Evolutionary conservation across 1,284 basidiomycete genomes (phyloP), one percentile per base, ranked within the genome.

Genomic region (Ceratobasidium sp.): DNA sequence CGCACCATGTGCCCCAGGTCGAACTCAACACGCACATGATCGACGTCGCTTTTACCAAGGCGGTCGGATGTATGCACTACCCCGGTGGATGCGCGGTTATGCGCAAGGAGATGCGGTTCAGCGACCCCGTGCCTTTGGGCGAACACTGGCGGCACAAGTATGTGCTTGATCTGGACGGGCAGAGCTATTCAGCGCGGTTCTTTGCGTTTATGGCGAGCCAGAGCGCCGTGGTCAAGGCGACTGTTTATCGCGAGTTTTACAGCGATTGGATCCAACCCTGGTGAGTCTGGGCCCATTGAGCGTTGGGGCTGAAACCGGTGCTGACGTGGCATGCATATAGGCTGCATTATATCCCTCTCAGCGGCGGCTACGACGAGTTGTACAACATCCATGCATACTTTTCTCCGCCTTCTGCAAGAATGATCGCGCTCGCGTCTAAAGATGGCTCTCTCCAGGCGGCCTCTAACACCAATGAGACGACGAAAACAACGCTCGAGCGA

Each of bases 81-180:
- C 71, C 61, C 0, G 94, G 93, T 5, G 95, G 95, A n/a, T 86
- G 92, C 77, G 83, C 87, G 0, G 90, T 89, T 19, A 85, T 95
- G 77, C 85, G 86, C 75, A 83, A 84, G 75, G 85, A 88, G 49
- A 92, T 95, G 81, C 87, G 92, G 37, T 93, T 95, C 78, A 89
- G 87, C 13, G 88, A 92, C 72, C 84, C 92, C 0, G 93, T 93
- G 0, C 90, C 91, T 5, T 84, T 98, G 0, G 93, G 94, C 3
- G 88, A 90, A 76, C 92, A 95, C 79, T 98, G 96, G 96, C 86
- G 90, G 72, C 93, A 96, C 85, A 97, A 97, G 83, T 96, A 96
- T 80, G 85, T 97, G 29, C 83, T 96, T 76, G 96, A 98, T 82
- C 82, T 98, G 71, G 96, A 98, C 80, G 96, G 96, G 43, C 95